Evolutionary conservation across 768 basidiomycete species (phyloP).

Genomic region (Chalciporus pseudorubinellus): DNA sequence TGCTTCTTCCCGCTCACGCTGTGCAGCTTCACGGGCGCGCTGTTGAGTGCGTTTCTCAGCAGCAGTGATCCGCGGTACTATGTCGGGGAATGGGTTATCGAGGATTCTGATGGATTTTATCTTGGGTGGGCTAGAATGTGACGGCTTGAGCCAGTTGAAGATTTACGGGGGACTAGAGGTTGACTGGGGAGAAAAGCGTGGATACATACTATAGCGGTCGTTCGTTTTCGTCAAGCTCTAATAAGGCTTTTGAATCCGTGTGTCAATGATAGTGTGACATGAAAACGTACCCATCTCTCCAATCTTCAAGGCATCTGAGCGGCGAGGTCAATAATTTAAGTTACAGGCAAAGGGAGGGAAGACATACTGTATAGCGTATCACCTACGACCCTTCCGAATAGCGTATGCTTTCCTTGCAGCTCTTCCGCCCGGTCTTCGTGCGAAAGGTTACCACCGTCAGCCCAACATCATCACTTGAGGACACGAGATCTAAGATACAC

Average conservation of each 20-base stretch:
- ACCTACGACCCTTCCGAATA: slow-evolving; percentile 88
- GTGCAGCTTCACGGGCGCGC: slow-evolving; percentile 71
- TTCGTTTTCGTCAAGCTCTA: slow-evolving; percentile 73
- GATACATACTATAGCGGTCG: slow-evolving; percentile 74
- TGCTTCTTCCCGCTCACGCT: slow-evolving; percentile 75
- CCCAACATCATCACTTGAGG: background rate
- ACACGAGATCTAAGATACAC: background rate
- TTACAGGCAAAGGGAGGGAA: background rate
- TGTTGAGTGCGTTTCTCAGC: slow-evolving; percentile 86
- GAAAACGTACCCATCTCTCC: slow-evolving; percentile 72
- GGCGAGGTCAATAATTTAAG: background rate
- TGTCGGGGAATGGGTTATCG: slow-evolving; percentile 94
- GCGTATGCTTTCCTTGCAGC: slow-evolving; percentile 89
- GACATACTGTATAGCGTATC: slow-evolving; percentile 86
- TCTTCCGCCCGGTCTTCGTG: slow-evolving; percentile 82
- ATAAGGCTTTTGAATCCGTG: background rate
- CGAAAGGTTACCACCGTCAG: background rate
- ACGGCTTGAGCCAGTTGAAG: background rate
- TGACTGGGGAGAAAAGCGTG: background rate
- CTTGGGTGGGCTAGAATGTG: slow-evolving; percentile 73
- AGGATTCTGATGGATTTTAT: slow-evolving; percentile 82
- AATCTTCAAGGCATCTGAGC: slow-evolving; percentile 84
- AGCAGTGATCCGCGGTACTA: slow-evolving; percentile 93
- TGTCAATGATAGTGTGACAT: background rate
- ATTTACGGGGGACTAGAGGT: background rate